These are phyloP conservation scores for Acidomyces sp. DNA, from an alignment of 495 filamentous ascomycete species.

Conservation along the genomic window DNA sequence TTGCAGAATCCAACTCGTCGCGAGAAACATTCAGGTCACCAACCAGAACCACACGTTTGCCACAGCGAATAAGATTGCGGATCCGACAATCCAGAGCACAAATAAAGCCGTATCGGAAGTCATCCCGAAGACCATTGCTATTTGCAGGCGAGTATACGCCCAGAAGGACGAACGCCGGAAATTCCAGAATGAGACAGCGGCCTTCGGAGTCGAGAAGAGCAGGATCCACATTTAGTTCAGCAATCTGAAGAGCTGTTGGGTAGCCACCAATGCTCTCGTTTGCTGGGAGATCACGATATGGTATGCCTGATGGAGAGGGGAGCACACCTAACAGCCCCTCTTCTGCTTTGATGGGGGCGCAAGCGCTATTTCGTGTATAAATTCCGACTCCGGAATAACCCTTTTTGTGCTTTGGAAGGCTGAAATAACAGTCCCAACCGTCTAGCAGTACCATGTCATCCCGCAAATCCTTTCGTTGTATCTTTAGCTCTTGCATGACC, in stretches of 20 bases:
- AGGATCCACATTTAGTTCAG: slow-evolving; percentile 48
- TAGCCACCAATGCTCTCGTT: slow-evolving; percentile 91
- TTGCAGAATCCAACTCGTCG: slow-evolving; percentile 59
- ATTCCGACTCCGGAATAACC: slow-evolving; percentile 96
- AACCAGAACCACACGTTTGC: slow-evolving; percentile 70
- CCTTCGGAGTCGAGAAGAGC: slow-evolving; percentile 75
- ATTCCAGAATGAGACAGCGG: slow-evolving; percentile 83
- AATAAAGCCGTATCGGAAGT: slow-evolving; percentile 70
- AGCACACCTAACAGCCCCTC: slow-evolving; percentile 83
- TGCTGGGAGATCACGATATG: slow-evolving; percentile 61
- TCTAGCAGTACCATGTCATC: slow-evolving; percentile 95
- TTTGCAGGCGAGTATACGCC: slow-evolving; percentile 84
- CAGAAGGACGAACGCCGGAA: slow-evolving; percentile 86
- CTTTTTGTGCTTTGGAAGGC: slow-evolving; percentile 83
- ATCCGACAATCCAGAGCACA: slow-evolving; percentile 67
- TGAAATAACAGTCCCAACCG: slow-evolving; percentile 96
- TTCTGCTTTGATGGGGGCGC: slow-evolving; percentile 80
- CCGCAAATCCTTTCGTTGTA: slow-evolving; percentile 80
- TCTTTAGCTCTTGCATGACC: slow-evolving; percentile 91
- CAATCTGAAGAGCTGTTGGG: slow-evolving; percentile 53
- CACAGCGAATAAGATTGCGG: slow-evolving; percentile 66
- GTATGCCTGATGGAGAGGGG: slow-evolving; percentile 59
- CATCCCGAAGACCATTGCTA: slow-evolving; percentile 69
- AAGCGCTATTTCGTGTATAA: slow-evolving; percentile 81
- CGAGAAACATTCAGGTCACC: slow-evolving; percentile 86